Evolutionary conservation across 305 asterid species (phyloP).

Genomic region (Fraxinus paxiana): DNA sequence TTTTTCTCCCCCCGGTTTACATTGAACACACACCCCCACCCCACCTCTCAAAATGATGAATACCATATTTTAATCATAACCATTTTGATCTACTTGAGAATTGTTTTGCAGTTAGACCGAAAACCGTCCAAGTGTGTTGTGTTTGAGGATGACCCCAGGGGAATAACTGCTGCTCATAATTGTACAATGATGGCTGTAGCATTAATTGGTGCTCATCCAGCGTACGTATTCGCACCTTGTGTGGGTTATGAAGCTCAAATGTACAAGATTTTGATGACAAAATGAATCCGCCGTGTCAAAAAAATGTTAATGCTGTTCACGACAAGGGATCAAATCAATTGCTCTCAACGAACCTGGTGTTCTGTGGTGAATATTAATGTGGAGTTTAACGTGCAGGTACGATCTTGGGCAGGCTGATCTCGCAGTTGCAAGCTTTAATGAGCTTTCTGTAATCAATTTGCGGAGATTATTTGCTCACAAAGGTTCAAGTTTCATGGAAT

Average conservation of each 20-base stretch:
- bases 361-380: background rate
- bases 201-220: conserved; percentile 88
- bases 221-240: conserved; percentile 43
- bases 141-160: conserved; percentile 90
- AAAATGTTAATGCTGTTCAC: background rate
- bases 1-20: background rate
- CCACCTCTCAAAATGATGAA: background rate
- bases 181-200: conserved; percentile 98
- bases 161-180: conserved; percentile 91
- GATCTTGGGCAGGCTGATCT: conserved; percentile 84
- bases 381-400: conserved; percentile 47
- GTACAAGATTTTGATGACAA: background rate
- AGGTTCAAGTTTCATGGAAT: conserved; percentile 84
- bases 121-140: conserved; percentile 93
- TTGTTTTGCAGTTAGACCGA: conserved; percentile 64
- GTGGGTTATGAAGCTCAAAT: background rate
- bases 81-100: background rate
- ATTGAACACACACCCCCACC: background rate
- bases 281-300: background rate
- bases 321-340: background rate
- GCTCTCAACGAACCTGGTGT: background rate
- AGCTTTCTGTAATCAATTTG: conserved; percentile 85
- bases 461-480: conserved; percentile 79
- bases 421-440: conserved; percentile 66
- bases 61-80: background rate